Evolutionary conservation across 2,329 filamentous ascomycete species (phyloP).

Genomic region (Capronia coronata): DNA sequence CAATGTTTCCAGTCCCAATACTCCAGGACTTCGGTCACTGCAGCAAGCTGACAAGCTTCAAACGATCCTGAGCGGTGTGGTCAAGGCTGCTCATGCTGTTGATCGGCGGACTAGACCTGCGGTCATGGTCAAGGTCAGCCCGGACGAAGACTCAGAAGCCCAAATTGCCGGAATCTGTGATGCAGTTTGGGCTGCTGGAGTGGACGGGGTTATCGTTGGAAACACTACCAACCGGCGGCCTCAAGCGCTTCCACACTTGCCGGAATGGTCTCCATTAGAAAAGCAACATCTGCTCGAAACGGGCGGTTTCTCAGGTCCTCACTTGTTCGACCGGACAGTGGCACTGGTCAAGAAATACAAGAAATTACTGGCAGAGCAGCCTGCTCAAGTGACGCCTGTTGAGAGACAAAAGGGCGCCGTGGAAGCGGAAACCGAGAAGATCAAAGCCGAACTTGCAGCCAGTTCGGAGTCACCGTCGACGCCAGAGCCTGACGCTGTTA

Average conservation of each 20-base stretch:
- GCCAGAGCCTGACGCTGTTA: conserved; percentile 2
- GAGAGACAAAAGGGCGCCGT: conserved; percentile 9
- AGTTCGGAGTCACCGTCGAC: neutral
- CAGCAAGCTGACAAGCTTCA: conserved; percentile 81
- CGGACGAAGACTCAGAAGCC: conserved; percentile 79
- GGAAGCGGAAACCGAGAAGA: conserved; percentile 16
- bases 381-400: conserved; percentile 5
- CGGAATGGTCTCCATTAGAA: conserved; percentile 60
- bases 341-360: conserved; percentile 75
- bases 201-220: conserved; percentile 92
- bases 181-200: conserved; percentile 73
- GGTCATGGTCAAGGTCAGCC: conserved; percentile 97
- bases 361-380: conserved; percentile 52
- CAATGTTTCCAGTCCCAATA: conserved; percentile 96
- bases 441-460: conserved; percentile 11
- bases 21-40: conserved; percentile 77
- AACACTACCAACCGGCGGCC: conserved; percentile 88
- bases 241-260: conserved; percentile 61
- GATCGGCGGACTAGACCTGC: conserved; percentile 65
- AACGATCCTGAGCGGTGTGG: conserved; percentile 71
- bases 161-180: conserved; percentile 85
- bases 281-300: conserved; percentile 63
- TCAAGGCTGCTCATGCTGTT: conserved; percentile 64
- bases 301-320: conserved; percentile 85
- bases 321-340: conserved; percentile 75